Evolutionary conservation across 768 basidiomycete genomes (phyloP).

Genomic region (Collybia sp.): DNA sequence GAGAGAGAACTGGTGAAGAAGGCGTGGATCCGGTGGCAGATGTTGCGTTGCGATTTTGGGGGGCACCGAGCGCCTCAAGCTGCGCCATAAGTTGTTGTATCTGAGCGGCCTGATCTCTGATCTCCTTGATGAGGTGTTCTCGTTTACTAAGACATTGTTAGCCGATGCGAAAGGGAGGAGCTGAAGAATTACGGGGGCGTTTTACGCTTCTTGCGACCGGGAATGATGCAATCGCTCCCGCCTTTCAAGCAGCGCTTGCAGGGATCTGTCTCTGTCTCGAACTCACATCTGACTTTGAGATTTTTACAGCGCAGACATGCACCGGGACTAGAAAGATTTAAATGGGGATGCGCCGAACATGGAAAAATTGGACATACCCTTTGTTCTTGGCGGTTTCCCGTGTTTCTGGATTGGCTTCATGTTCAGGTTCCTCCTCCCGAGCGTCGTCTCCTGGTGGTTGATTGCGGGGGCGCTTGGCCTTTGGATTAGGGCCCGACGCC

Average conservation of each 20-base stretch:
- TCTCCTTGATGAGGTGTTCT: conserved; percentile 72
- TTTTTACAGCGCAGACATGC: conserved; percentile 73
- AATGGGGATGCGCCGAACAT: too few species aligned
- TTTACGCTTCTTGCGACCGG: conserved; percentile 79
- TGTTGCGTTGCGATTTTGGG: conserved; percentile 10
- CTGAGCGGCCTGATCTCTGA: conserved; percentile 67
- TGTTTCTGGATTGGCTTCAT: conserved; percentile 22
- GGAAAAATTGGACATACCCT: conserved; percentile 27
- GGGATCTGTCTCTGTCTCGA: conserved; percentile 63
- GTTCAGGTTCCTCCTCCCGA: conserved; percentile 31
- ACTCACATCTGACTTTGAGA: conserved; percentile 71
- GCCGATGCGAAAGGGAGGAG: not conserved
- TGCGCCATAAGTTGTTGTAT: conserved; percentile 70
- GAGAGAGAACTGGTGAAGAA: conserved; percentile 32
- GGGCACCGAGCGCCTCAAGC: conserved; percentile 44
- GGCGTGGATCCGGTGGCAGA: conserved; percentile 18
- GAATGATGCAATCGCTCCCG: conserved; percentile 70
- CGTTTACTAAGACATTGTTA: conserved; percentile 54
- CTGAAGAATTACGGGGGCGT: conserved; percentile 62
- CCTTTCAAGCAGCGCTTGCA: conserved; percentile 74
- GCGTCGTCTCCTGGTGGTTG: conserved; percentile 23
- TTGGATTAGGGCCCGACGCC: conserved; percentile 12
- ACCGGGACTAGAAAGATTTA: conserved; percentile 32
- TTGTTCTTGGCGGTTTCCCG: conserved; percentile 37
- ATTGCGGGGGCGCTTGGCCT: conserved; percentile 32